These are phyloP conservation scores for Colletotrichum euphorbiae DNA, from an alignment of 2,329 filamentous ascomycete genomes.

Conservation along the genomic window DNA sequence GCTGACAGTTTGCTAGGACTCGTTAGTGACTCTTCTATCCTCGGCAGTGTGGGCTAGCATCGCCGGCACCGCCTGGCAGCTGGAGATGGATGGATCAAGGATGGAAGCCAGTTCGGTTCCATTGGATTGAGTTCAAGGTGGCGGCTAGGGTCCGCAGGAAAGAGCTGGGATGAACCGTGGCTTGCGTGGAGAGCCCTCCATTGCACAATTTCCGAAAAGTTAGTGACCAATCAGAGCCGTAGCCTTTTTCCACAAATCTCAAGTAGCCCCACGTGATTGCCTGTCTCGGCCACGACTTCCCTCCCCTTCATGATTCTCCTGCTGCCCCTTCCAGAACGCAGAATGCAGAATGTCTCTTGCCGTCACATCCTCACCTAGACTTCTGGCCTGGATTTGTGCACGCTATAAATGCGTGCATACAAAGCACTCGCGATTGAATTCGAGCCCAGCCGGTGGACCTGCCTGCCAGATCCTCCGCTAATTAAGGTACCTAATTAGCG, in stretches of 20 bases:
- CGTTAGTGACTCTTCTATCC: not conserved
- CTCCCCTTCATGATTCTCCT: not conserved
- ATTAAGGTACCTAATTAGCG: too few relatives aligned
- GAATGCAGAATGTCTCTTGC: too few relatives aligned
- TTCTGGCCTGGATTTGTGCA: not conserved
- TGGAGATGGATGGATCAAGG: not conserved
- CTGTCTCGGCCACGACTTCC: constrained; percentile 45
- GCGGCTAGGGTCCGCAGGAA: constrained; percentile 37
- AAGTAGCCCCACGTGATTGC: constrained; percentile 48
- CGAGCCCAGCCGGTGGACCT: constrained; percentile 1
- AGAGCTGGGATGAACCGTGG: constrained; percentile 41
- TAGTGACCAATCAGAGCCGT: constrained; percentile 42
- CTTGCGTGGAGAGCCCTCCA: constrained; percentile 39
- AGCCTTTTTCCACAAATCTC: constrained; percentile 32
- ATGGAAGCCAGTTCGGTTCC: not conserved
- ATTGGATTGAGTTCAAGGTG: constrained; percentile 1
- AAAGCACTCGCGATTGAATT: constrained; percentile 1
- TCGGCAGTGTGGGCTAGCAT: not conserved
- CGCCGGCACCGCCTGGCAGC: constrained; percentile 10
- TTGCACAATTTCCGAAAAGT: constrained; percentile 45
- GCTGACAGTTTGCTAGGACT: constrained; percentile 15
- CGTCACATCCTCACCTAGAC: too few relatives aligned
- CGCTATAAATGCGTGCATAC: constrained; percentile 17
- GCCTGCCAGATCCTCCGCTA: not conserved
- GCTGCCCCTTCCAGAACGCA: constrained; percentile 17